Evolutionary conservation across 805 yeast genomes (phyloP), one percentile per base, ranked within the genome.

Genomic region (Starmerella bombicola): DNA sequence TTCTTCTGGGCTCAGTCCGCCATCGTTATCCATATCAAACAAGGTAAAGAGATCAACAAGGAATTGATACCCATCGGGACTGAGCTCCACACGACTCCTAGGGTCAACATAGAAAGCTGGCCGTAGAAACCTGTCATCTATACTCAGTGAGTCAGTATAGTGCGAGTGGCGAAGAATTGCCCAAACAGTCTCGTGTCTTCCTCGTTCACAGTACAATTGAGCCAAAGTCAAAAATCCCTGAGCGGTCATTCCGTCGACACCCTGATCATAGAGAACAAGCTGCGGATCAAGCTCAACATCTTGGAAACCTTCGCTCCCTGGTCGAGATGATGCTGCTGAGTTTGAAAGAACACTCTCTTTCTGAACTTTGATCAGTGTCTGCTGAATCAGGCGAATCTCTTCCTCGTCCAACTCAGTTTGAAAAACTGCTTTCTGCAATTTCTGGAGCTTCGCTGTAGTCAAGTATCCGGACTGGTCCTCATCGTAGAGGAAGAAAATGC

Each of bases 161-260:
- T 83, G 81, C 58, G 82, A 91, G 0, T 85, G 71, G 38, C 99
- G 61, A 20, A 91, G 58, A 17, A 91, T 83, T 0, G 95, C 94
- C 99, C 99, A 91, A 0, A 84, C 79, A 0, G 97, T 91, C 57
- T 91, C 99, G 58, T 91, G 97, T 24, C 97, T 66, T 0, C 98
- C 99, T 28, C 74, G 73, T 50, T 84, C 93, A 1, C 93, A 93
- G 57, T 80, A 91, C 20, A 82, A 61, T 54, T 78, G 80, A 59
- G 83, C 85, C 39, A 91, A 63, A 1, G 74, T 63, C 3, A 91
- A 61, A 54, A 91, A 91, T 0, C 93, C 97, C 34, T 71, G 74
- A 38, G 68, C 71, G 0, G 82, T 71, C 2, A 88, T 64, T 0
- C 94, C 94, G 36, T 58, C 61, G 3, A 12, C 18, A 3, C 25